Conservation (phyloP, 495 filamentous ascomycete genomes). For the Penicillium canescens region DNA sequence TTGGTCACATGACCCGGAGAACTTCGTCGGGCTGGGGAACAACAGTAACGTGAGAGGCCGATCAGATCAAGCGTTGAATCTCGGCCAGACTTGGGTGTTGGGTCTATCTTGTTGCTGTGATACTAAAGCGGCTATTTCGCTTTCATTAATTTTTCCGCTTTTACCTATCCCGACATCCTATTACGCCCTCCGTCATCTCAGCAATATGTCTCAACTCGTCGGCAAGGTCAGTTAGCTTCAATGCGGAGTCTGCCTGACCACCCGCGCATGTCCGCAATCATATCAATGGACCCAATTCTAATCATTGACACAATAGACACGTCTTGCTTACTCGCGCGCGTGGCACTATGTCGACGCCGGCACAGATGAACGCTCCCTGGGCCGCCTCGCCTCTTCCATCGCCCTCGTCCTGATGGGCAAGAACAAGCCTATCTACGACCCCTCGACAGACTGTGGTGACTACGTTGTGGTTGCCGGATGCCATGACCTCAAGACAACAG, state of each 20-base stretch:
- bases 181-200: conserved; percentile 1
- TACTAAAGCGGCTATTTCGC: background rate
- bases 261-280: conserved; percentile 4
- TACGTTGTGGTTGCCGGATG: conserved; percentile 95
- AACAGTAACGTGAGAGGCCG: conserved; percentile 11
- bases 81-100: conserved; percentile 2
- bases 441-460: conserved; percentile 95
- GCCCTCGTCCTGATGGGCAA: conserved; percentile 96
- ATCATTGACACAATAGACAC: conserved; percentile 60
- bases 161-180: background rate
- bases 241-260: conserved; percentile 9
- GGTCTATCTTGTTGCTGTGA: background rate
- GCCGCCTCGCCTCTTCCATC: conserved; percentile 88
- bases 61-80: conserved; percentile 20
- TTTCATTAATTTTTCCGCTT: background rate
- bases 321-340: conserved; percentile 89
- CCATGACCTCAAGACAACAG: conserved; percentile 81
- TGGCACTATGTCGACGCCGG: conserved; percentile 90
- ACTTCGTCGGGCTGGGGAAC: conserved; percentile 7
- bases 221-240: conserved; percentile 40
- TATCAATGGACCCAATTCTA: background rate
- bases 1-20: conserved; percentile 25
- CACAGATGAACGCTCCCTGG: conserved; percentile 57
- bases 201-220: conserved; percentile 47
- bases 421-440: conserved; percentile 98